Percentiles rank a stretch among this genome's conserved stretches.
Conservation (phyloP, 2,329 filamentous ascomycete species). For the Talaromyces sp. region DNA sequence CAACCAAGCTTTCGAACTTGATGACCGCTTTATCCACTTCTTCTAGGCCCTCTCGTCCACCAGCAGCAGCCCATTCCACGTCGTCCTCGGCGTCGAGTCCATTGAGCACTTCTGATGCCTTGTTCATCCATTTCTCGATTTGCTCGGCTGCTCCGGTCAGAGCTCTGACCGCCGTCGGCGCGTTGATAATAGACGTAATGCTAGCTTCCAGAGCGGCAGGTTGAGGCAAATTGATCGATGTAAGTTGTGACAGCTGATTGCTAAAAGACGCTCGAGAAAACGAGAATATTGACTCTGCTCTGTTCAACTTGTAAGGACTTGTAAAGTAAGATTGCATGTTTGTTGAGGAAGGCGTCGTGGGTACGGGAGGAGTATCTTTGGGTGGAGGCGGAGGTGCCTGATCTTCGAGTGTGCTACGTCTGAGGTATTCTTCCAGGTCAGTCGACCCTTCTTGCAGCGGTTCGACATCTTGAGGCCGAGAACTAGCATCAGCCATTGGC, state of each 20-base stretch:
- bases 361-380: slow-evolving; percentile 32
- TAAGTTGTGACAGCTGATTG: slow-evolving; percentile 87
- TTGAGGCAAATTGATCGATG: slow-evolving; percentile 82
- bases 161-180: slow-evolving; percentile 76
- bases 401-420: slow-evolving; percentile 35
- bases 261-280: slow-evolving; percentile 89
- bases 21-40: slow-evolving; percentile 67
- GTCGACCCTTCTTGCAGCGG: slow-evolving; percentile 27
- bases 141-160: slow-evolving; percentile 85
- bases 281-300: slow-evolving; percentile 87
- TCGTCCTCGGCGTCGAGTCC: slow-evolving; percentile 94
- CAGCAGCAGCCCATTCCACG: slow-evolving; percentile 91
- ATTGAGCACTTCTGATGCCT: slow-evolving; percentile 82
- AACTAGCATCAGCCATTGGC: slow-evolving; percentile 21
- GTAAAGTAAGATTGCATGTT: slow-evolving; percentile 41
- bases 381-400: slow-evolving; percentile 32
- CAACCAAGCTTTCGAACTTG: slow-evolving; percentile 83
- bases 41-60: slow-evolving; percentile 58
- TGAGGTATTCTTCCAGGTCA: slow-evolving; percentile 44
- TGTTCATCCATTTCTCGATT: slow-evolving; percentile 89
- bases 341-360: slow-evolving; percentile 30
- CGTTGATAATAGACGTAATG: slow-evolving; percentile 80
- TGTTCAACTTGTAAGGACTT: slow-evolving; percentile 48
- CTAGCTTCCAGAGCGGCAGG: slow-evolving; percentile 77
- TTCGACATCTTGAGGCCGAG: slow-evolving; percentile 20